phyloP scores from a whole-genome alignment of 1,284 basidiomycete species.

The Heliocybe sulcata region DNA sequence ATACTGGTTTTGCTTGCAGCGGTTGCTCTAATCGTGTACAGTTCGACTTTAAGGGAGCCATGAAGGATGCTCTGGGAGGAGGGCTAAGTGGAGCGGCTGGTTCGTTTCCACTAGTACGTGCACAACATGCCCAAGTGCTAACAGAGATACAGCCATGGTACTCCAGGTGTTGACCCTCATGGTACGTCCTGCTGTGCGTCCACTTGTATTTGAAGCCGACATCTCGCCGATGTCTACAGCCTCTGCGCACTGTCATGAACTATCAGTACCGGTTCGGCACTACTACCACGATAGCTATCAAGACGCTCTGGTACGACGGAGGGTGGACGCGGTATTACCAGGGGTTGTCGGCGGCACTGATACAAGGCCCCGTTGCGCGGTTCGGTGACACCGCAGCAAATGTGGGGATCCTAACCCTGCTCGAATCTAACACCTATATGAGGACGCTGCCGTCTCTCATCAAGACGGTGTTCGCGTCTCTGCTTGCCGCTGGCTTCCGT shows the following conservation, averaged over 20 bases:
- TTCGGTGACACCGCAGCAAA: slow-evolving; percentile 90
- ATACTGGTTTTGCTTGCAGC: not conserved
- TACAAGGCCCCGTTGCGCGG: slow-evolving; percentile 72
- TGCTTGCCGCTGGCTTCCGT: slow-evolving; percentile 70
- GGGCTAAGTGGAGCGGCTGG: slow-evolving; percentile 82
- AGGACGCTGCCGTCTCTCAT: slow-evolving; percentile 50
- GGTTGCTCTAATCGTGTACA: too few relatives aligned
- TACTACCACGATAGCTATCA: slow-evolving; percentile 54
- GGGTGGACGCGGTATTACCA: slow-evolving; percentile 79
- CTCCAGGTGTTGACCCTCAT: slow-evolving; percentile 83
- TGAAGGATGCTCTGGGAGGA: slow-evolving; percentile 78
- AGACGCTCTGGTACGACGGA: slow-evolving; percentile 71
- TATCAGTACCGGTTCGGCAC: slow-evolving; percentile 85
- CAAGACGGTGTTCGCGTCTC: slow-evolving; percentile 66
- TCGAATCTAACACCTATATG: slow-evolving; percentile 65
- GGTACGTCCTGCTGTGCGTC: slow-evolving; percentile 32
- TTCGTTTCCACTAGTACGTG: slow-evolving; percentile 17
- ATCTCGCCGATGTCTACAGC: slow-evolving; percentile 28
- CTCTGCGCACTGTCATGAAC: slow-evolving; percentile 86
- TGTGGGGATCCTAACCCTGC: slow-evolving; percentile 70
- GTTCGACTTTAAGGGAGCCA: slow-evolving; percentile 72
- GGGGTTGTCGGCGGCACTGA: slow-evolving; percentile 72
- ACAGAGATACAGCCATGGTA: slow-evolving; percentile 60
- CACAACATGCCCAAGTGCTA: slow-evolving; percentile 6
- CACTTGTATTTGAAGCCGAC: not conserved